Evolutionary conservation across 2,329 filamentous ascomycete genomes (phyloP).

Genomic region (Diaporthe capsici): DNA sequence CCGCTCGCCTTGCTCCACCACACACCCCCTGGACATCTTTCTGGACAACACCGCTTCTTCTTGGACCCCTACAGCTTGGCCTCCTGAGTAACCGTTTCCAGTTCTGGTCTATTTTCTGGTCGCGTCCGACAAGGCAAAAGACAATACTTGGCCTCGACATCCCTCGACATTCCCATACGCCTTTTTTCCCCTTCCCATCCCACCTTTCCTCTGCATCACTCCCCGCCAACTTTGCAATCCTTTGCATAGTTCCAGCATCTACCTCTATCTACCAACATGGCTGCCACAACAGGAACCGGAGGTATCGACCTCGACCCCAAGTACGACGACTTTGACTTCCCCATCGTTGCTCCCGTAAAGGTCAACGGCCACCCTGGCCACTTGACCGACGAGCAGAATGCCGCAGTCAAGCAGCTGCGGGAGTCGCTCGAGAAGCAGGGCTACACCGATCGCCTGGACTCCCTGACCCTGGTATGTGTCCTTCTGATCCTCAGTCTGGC

Average conservation of each 20-base stretch:
- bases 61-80: conserved; percentile 35
- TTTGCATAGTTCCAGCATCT: conserved; percentile 28
- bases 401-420: conserved; percentile 88
- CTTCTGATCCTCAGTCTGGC: background rate
- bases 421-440: conserved; percentile 87
- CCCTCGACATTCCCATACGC: conserved; percentile 13
- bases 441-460: conserved; percentile 88
- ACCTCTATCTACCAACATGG: conserved; percentile 43
- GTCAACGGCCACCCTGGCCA: conserved; percentile 88
- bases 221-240: background rate
- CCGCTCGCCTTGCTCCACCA: conserved; percentile 31
- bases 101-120: conserved; percentile 24
- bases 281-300: conserved; percentile 45
- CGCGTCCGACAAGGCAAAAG: background rate
- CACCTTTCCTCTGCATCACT: conserved; percentile 10
- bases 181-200: conserved; percentile 8
- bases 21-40: conserved; percentile 41
- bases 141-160: conserved; percentile 22
- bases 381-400: conserved; percentile 89
- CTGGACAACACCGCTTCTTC: conserved; percentile 41
- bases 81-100: conserved; percentile 12
- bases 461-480: conserved; percentile 84
- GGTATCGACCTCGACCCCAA: conserved; percentile 81
- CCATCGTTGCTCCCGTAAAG: conserved; percentile 78
- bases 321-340: conserved; percentile 97